Evolutionary conservation across 352 stramenopile species (phyloP), one percentile per base, ranked within the genome.

Genomic region (Phytophthora crassamura): DNA sequence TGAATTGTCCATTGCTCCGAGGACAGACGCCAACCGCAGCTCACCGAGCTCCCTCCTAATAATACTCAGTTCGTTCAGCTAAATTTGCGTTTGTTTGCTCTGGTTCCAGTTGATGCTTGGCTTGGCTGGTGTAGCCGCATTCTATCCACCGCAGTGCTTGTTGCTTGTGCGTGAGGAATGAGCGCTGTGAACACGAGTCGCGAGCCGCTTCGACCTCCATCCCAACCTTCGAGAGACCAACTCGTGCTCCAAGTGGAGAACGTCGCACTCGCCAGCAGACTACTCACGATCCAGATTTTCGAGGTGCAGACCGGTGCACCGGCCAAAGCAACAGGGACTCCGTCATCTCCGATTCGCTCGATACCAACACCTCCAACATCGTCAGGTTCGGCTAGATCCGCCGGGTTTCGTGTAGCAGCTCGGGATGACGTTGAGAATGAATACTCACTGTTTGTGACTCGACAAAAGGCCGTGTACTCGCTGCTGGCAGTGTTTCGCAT

Each of bases 371-470:
- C 60, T 33, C 39, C 34, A 28, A 34, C 45, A 5, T 25, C 56
- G 5, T 46, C 48, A 2, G 50, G 18, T 35, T 54, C 54, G 46
- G 28, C 47, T 7, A 40, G 48, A 34, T 35, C 60, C 10, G 30
- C 43, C 11, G 83, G 80, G 5, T 89, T 86, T 25, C 77, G 74
- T 15, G 61, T 91, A 16, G 68, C 68, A 12, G 83, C 80, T n/a
- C 70, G 70, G n/a, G 83, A 91, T 49, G 80, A 90, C 36, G 67
- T 84, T 11, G 80, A 88, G 51, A 90, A 89, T 45, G 80, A 88
- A 38, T 91, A 83, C 59, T 78, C 80, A 8, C 62, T 91, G 1
- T 89, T 84, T 22, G 59, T 90, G 16, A 73, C 73, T 1, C 61
- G 57, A 1, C 61, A 74, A 42, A 86, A 84, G 10, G 77, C 78